Percentiles rank a stretch among this genome's conserved stretches.
These are phyloP conservation scores for Ceratocystis lukuohia DNA, from an alignment of 2,329 filamentous ascomycete species.

Conservation along the genomic window DNA sequence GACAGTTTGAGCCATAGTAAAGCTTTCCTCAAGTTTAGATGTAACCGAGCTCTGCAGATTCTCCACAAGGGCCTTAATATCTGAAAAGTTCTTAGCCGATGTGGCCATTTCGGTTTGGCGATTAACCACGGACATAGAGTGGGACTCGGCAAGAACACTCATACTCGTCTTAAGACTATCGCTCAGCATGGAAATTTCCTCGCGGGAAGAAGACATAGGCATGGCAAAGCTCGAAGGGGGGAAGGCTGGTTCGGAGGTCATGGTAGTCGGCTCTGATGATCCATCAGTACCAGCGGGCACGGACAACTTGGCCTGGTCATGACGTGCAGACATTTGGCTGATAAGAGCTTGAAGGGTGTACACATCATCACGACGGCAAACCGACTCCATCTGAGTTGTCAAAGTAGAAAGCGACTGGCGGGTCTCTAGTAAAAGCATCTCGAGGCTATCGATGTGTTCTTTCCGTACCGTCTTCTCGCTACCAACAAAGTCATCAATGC, in stretches of 20 bases:
- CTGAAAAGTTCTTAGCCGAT: conserved; percentile 62
- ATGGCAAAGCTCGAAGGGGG: conserved; percentile 13
- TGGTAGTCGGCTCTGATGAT: background rate
- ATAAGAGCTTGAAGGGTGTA: conserved; percentile 63
- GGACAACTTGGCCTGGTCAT: conserved; percentile 60
- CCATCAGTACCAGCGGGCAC: background rate
- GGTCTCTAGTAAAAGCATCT: conserved; percentile 54
- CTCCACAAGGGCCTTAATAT: conserved; percentile 63
- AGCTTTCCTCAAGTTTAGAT: conserved; percentile 62
- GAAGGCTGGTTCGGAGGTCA: background rate
- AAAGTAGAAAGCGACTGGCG: conserved; percentile 59
- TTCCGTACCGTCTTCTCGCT: conserved; percentile 56
- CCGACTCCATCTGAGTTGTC: conserved; percentile 51
- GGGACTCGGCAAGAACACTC: conserved; percentile 50
- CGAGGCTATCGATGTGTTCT: conserved; percentile 52
- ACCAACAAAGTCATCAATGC: conserved; percentile 67
- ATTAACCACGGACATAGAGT: conserved; percentile 67
- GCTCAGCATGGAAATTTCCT: conserved; percentile 17
- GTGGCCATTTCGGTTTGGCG: conserved; percentile 71
- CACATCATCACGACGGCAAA: conserved; percentile 68
- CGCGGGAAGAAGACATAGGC: conserved; percentile 12
- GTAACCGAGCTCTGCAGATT: conserved; percentile 67
- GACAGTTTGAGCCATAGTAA: conserved; percentile 57
- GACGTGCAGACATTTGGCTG: conserved; percentile 57
- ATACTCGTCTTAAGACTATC: conserved; percentile 19